These are phyloP conservation scores for Brassica rapa DNA, from an alignment of 345 rosid genomes.

Conservation along the genomic window DNA sequence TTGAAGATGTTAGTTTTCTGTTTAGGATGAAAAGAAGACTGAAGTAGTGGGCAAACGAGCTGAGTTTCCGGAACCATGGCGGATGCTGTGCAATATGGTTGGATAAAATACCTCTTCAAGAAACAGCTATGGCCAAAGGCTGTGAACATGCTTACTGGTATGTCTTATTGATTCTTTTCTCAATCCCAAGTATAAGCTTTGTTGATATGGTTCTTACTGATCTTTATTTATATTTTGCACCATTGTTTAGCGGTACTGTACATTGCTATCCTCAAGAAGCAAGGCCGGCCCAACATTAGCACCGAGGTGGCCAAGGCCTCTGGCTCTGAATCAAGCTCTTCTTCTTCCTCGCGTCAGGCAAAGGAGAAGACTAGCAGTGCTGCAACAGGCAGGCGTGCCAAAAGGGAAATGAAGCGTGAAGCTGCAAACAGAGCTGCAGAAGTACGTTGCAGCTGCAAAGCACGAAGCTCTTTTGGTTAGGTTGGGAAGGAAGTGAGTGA, in stretches of 20 bases:
- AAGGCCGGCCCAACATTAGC: constrained; percentile 54
- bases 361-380: constrained; percentile 49
- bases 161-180: constrained; percentile 1
- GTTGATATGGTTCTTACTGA: not conserved
- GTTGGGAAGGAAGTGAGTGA: constrained; percentile 39
- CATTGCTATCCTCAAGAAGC: constrained; percentile 55
- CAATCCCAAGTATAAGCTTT: not conserved
- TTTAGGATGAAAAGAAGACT: constrained; percentile 49
- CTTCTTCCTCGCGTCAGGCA: constrained; percentile 48
- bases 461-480: constrained; percentile 45
- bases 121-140: constrained; percentile 86
- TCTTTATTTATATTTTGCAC: not conserved
- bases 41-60: constrained; percentile 37
- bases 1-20: not conserved
- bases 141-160: constrained; percentile 98
- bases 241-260: not conserved
- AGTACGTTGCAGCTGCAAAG: constrained; percentile 58
- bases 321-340: constrained; percentile 52
- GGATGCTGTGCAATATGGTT: constrained; percentile 91
- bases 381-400: constrained; percentile 76
- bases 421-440: constrained; percentile 74
- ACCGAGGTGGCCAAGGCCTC: constrained; percentile 38
- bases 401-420: constrained; percentile 86
- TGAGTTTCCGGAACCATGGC: constrained; percentile 57
- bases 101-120: constrained; percentile 71